Conservation (phyloP, 2,329 filamentous ascomycete species). For the Diaporthe vaccinii region DNA sequence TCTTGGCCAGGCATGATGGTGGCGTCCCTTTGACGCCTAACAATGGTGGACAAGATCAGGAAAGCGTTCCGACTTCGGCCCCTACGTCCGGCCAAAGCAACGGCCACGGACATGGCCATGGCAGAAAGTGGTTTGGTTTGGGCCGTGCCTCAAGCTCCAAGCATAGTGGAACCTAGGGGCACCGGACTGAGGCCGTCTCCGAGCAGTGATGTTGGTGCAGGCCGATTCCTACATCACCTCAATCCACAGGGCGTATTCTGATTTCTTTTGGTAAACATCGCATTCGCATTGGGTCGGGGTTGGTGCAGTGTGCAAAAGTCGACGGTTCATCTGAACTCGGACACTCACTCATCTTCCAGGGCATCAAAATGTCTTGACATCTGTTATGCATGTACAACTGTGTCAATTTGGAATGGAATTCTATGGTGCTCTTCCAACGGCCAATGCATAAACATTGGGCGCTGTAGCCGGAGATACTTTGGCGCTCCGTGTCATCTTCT, state of each 20-base stretch:
- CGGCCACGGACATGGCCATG: constrained; percentile 30
- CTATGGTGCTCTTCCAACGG: background rate
- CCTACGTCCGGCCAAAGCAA: background rate
- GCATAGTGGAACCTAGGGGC: constrained; percentile 24
- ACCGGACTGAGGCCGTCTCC: background rate
- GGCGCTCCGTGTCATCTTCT: background rate
- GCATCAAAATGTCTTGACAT: no score
- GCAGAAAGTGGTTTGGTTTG: constrained; percentile 38
- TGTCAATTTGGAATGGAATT: background rate
- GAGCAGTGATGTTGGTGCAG: background rate
- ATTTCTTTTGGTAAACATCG: background rate
- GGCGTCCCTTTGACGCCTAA: constrained; percentile 28
- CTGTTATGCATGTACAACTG: background rate
- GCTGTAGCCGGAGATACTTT: background rate
- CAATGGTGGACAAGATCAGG: background rate
- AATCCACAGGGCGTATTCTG: background rate
- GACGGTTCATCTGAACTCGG: background rate
- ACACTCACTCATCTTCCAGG: no score
- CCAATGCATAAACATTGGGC: background rate
- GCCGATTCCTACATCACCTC: background rate
- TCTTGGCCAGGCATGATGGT: constrained; percentile 28
- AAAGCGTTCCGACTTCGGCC: background rate
- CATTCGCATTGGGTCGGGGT: background rate
- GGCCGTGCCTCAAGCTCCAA: constrained; percentile 34
- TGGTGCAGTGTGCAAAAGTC: background rate